phyloP scores from a whole-genome alignment of 495 filamentous ascomycete genomes.

The Haplographium delicatum region DNA sequence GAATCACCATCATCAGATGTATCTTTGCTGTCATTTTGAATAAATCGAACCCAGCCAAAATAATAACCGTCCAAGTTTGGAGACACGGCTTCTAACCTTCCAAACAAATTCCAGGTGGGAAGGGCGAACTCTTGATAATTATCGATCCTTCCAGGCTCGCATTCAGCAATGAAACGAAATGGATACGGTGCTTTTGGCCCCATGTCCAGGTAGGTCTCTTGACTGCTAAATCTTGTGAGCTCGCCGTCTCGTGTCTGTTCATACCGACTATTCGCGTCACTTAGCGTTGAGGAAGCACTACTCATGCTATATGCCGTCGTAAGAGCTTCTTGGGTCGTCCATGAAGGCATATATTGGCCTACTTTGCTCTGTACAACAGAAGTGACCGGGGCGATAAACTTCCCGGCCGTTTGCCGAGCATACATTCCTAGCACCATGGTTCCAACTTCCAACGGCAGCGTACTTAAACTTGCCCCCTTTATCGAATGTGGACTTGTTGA shows the following conservation, averaged over 20 bases:
- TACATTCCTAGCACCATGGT: slow-evolving; percentile 51
- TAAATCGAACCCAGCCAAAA: slow-evolving; percentile 54
- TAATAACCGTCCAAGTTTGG: slow-evolving; percentile 53
- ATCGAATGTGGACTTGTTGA: slow-evolving; percentile 52
- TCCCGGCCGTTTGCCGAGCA: slow-evolving; percentile 42
- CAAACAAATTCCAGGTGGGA: slow-evolving; percentile 37
- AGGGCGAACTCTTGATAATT: slow-evolving; percentile 26
- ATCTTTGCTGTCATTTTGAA: slow-evolving; percentile 13
- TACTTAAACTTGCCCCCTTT: slow-evolving; percentile 58
- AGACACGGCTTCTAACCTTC: slow-evolving; percentile 39
- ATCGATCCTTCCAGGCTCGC: slow-evolving; percentile 30
- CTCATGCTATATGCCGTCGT: slow-evolving; percentile 36
- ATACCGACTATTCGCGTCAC: slow-evolving; percentile 22
- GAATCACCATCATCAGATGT: slow-evolving; percentile 12
- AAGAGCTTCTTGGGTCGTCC: slow-evolving; percentile 37
- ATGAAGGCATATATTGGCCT: slow-evolving; percentile 38
- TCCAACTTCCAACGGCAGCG: slow-evolving; percentile 59
- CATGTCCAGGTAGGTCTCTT: slow-evolving; percentile 32
- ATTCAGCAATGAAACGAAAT: slow-evolving; percentile 44
- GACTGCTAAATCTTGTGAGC: slow-evolving; percentile 17
- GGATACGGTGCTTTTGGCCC: slow-evolving; percentile 57
- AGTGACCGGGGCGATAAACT: slow-evolving; percentile 42
- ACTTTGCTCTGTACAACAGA: slow-evolving; percentile 35
- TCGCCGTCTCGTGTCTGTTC: slow-evolving; percentile 16
- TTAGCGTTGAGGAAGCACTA: slow-evolving; percentile 30